These are phyloP conservation scores for Thecaphora frezii DNA, from an alignment of 1,284 basidiomycete genomes.

Conservation along the genomic window DNA sequence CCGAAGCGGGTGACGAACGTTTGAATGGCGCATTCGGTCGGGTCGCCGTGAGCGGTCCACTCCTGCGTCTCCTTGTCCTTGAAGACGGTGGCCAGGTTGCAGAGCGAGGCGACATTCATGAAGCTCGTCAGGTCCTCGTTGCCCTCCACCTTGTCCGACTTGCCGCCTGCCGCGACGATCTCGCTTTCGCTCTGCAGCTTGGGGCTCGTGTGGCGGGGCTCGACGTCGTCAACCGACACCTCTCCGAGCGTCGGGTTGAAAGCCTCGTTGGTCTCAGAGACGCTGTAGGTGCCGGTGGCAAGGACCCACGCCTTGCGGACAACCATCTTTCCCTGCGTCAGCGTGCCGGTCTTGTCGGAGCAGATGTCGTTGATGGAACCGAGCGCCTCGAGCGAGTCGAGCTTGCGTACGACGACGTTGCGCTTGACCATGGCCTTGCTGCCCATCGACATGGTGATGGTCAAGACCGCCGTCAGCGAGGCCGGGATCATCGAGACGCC, in stretches of 20 bases:
- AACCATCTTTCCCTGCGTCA: conserved; percentile 58
- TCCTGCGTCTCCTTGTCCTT: conserved; percentile 51
- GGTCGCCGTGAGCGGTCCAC: conserved; percentile 72
- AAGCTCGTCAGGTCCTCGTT: conserved; percentile 40
- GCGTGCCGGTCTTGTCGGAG: conserved; percentile 58
- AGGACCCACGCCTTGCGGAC: conserved; percentile 55
- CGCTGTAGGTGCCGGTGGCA: conserved; percentile 46
- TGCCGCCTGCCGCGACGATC: conserved; percentile 43
- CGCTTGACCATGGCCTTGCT: conserved; percentile 65
- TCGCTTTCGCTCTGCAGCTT: conserved; percentile 60
- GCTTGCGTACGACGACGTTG: conserved; percentile 64
- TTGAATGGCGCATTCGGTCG: conserved; percentile 68
- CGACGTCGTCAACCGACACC: conserved; percentile 57
- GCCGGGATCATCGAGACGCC: conserved; percentile 66
- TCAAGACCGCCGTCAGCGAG: conserved; percentile 55
- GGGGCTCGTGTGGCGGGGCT: conserved; percentile 28
- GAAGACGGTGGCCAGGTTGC: conserved; percentile 57
- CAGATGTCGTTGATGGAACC: conserved; percentile 58
- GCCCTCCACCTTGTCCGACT: conserved; percentile 40
- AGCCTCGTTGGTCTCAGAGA: conserved; percentile 52
- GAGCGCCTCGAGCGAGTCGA: conserved; percentile 56
- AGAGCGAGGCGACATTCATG: conserved; percentile 55
- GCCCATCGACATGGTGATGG: conserved; percentile 63
- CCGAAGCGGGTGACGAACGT: conserved; percentile 65
- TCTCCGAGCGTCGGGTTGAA: conserved; percentile 59